Evolutionary conservation across 345 rosid species (phyloP).

Genomic region (Cardamine chenopodiifolia): DNA sequence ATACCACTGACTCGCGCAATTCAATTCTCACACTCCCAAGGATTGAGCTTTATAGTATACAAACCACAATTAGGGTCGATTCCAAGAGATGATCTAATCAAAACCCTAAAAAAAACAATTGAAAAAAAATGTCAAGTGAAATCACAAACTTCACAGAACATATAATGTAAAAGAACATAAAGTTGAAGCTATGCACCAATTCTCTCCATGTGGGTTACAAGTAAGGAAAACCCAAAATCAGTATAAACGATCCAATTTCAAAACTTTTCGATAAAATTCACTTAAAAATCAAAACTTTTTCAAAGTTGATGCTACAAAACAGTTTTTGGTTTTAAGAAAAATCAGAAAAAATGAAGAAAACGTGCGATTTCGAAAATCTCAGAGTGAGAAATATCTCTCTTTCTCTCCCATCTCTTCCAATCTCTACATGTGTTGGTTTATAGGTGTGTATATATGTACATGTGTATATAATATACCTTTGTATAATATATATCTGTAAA

Average conservation of each 20-base stretch:
- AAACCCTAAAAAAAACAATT: constrained; percentile 46
- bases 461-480: constrained; percentile 26
- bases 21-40: constrained; percentile 37
- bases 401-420: not conserved
- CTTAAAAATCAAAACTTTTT: not conserved
- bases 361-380: constrained; percentile 21
- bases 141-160: constrained; percentile 13
- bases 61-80: constrained; percentile 36
- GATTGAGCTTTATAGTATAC: constrained; percentile 41
- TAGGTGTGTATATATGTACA: not conserved
- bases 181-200: constrained; percentile 25
- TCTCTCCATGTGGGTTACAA: not conserved
- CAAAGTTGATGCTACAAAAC: not conserved
- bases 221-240: not conserved
- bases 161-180: not conserved
- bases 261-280: constrained; percentile 21
- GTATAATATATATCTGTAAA: constrained; percentile 17
- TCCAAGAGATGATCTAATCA: constrained; percentile 46
- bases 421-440: constrained; percentile 25
- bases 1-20: not conserved
- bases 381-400: constrained; percentile 11
- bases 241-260: constrained; percentile 19
- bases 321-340: not conserved
- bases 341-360: not conserved
- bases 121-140: constrained; percentile 24